Conservation (phyloP, 257 asterid species). For the Rubia yunnanensis region DNA sequence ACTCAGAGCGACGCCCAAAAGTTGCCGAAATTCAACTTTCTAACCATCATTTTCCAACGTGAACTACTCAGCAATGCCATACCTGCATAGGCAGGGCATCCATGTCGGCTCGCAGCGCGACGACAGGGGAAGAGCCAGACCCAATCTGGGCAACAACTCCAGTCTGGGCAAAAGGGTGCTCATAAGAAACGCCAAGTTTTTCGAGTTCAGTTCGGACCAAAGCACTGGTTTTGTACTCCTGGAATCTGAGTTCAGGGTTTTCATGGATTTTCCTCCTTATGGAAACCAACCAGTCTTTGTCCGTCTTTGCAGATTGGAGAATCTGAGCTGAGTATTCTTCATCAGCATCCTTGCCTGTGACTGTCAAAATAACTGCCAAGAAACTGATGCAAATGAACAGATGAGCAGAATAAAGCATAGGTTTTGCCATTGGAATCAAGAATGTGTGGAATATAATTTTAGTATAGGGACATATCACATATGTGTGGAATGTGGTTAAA, state of each 20-base stretch:
- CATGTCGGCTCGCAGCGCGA: constrained; percentile 89
- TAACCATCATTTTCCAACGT: background rate
- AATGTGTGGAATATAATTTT: no score
- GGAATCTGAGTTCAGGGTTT: constrained; percentile 79
- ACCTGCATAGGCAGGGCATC: constrained; percentile 98
- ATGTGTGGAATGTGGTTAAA: no score
- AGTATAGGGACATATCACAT: no score
- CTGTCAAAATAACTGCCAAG: background rate
- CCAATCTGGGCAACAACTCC: constrained; percentile 79
- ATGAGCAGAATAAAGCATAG: background rate
- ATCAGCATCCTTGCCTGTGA: constrained; percentile 4
- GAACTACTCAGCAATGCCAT: background rate
- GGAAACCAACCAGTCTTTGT: constrained; percentile 52
- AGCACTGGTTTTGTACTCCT: constrained; percentile 61
- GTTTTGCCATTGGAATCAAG: background rate
- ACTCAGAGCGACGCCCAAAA: no score
- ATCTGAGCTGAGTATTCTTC: constrained; percentile 37
- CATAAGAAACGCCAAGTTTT: constrained; percentile 37
- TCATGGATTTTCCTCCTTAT: constrained; percentile 59
- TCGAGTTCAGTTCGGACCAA: constrained; percentile 61
- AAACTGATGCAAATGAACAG: constrained; percentile 2
- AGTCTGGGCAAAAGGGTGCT: constrained; percentile 60
- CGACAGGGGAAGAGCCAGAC: constrained; percentile 69
- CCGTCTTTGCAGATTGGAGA: constrained; percentile 40
- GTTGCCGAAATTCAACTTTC: no score